Conservation (phyloP, 2,329 filamentous ascomycete species). For the Hymenoscyphus fructigenus region DNA sequence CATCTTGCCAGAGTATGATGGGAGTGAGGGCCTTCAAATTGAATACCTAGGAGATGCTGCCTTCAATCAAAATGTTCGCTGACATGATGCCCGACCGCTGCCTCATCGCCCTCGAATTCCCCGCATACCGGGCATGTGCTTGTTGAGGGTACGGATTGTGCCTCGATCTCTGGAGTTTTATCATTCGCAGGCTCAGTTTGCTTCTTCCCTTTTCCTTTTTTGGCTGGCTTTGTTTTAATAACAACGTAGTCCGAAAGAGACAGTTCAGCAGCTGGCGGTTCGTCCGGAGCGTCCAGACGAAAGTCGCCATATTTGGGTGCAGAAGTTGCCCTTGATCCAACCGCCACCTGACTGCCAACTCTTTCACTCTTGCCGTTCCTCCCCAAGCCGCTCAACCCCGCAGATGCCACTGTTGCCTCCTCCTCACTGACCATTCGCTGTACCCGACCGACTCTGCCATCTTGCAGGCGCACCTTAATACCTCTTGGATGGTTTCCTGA, state of each 20-base stretch:
- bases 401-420: slow-evolving; percentile 16
- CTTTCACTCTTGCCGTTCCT: slow-evolving; percentile 21
- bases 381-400: slow-evolving; percentile 22
- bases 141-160: not conserved
- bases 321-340: not conserved
- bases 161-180: not conserved
- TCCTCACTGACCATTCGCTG: slow-evolving; percentile 31
- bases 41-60: not conserved
- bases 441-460: slow-evolving; percentile 35
- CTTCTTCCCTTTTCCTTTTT: slow-evolving; percentile 10
- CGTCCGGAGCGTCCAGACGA: slow-evolving; percentile 21
- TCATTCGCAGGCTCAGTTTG: not conserved
- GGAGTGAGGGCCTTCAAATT: not conserved
- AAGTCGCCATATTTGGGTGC: slow-evolving; percentile 22
- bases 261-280: slow-evolving; percentile 15
- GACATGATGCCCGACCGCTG: slow-evolving; percentile 34
- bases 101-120: slow-evolving; percentile 34
- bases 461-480: slow-evolving; percentile 35
- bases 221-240: slow-evolving; percentile 19
- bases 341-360: not conserved
- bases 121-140: slow-evolving; percentile 33
- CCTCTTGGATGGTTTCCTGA: slow-evolving; percentile 35
- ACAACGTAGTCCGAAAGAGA: slow-evolving; percentile 28
- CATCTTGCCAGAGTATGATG: no score
- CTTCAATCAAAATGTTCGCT: slow-evolving; percentile 32